Conservation (phyloP, 2,329 filamentous ascomycete genomes). For the Penicillium occitanis region DNA sequence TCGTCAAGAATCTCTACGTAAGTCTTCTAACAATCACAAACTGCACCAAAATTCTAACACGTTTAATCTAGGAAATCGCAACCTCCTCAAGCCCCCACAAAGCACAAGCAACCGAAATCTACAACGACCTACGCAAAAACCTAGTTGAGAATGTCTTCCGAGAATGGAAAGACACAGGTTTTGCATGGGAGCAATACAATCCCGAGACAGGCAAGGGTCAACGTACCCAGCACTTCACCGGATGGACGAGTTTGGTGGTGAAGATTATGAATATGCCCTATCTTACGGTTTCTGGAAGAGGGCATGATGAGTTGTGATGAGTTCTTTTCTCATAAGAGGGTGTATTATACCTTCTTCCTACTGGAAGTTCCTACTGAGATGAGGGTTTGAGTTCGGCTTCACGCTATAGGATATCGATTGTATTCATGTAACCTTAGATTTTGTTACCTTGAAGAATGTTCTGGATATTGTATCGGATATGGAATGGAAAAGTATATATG, state of each 20-base stretch:
- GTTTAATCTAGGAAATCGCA: conserved; percentile 59
- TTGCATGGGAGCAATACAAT: conserved; percentile 98
- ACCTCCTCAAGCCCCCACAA: conserved; percentile 65
- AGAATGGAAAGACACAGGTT: conserved; percentile 86
- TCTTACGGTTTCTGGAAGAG: conserved; percentile 38
- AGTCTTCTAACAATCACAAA: conserved; percentile 39
- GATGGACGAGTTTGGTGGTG: conserved; percentile 97
- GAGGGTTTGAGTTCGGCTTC: not conserved
- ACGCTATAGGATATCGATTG: not conserved
- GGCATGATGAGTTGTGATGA: conserved; percentile 52
- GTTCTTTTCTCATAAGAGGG: not conserved
- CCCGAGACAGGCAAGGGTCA: conserved; percentile 91
- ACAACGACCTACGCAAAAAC: conserved; percentile 74
- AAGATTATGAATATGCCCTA: conserved; percentile 97
- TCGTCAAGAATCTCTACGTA: conserved; percentile 74
- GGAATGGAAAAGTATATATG: not conserved
- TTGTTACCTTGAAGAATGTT: not conserved
- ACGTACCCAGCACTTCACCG: conserved; percentile 95
- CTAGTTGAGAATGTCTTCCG: conserved; percentile 85
- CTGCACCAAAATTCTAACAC: not conserved
- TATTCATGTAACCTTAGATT: conserved; percentile 4
- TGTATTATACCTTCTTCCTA: not conserved
- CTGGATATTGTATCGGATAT: not conserved
- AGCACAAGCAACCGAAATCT: conserved; percentile 68
- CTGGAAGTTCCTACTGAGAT: too few relatives aligned